Conservation (phyloP, 306 rosid species). For the Fragaria iinumae region DNA sequence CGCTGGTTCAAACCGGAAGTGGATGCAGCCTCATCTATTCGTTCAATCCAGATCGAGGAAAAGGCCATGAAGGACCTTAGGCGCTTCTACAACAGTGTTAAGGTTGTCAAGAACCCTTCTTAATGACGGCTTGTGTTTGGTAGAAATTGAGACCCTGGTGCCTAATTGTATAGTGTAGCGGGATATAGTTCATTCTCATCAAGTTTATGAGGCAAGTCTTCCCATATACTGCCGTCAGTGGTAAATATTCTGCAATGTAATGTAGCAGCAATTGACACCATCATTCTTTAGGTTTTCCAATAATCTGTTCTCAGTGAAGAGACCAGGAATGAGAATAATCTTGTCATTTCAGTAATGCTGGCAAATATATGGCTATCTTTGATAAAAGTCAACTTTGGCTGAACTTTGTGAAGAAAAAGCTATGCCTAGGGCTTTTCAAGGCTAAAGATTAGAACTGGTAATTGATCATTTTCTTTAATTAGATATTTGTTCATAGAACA, state of each 20-base stretch:
- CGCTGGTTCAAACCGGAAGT: slow-evolving; percentile 94
- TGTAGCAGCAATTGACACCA: neutral
- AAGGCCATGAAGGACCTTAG: slow-evolving; percentile 96
- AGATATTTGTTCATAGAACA: no score
- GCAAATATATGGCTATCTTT: neutral
- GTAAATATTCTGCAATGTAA: neutral
- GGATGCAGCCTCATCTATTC: slow-evolving; percentile 76
- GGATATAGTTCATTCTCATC: slow-evolving; percentile 26
- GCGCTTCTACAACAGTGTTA: slow-evolving; percentile 87
- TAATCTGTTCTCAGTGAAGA: neutral
- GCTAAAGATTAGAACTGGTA: no score
- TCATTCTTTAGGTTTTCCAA: neutral
- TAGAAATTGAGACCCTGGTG: slow-evolving; percentile 19
- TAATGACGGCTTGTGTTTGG: slow-evolving; percentile 28
- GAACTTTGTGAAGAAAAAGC: no score
- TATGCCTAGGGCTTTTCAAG: no score
- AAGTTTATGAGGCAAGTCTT: neutral
- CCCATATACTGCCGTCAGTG: neutral
- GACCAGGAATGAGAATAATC: neutral
- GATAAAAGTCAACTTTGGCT: no score
- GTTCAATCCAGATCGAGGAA: slow-evolving; percentile 95
- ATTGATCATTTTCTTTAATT: no score
- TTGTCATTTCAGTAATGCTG: neutral
- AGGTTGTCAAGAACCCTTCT: slow-evolving; percentile 65
- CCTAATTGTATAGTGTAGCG: slow-evolving; percentile 42